A percentile compares a stretch with the other conserved stretches of the same genome.
Conservation (phyloP, 495 filamentous ascomycete genomes). For the Penicillium samsonianum region DNA sequence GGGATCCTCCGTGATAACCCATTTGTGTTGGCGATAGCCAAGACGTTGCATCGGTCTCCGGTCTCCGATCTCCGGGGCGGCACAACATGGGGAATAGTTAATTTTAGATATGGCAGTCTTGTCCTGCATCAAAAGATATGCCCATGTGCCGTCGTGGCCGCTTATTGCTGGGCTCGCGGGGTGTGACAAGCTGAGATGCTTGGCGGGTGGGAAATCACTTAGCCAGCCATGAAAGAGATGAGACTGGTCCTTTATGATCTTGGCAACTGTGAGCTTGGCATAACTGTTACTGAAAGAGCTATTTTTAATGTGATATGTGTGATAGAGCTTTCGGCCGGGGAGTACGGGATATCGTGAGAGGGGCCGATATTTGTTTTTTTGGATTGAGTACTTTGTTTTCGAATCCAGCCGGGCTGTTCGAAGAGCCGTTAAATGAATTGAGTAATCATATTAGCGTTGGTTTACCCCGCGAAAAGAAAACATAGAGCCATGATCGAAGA, state of each 20-base stretch:
- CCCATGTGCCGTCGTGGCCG: background rate
- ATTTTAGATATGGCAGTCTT: conserved; percentile 7
- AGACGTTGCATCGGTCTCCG: background rate
- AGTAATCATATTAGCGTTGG: background rate
- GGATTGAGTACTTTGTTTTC: background rate
- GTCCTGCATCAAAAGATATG: background rate
- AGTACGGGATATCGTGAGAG: background rate
- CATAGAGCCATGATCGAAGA: background rate
- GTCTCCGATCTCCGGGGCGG: too few species aligned
- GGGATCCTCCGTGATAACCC: conserved; percentile 1
- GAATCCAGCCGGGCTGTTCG: background rate
- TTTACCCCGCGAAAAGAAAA: background rate
- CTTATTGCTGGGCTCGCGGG: background rate
- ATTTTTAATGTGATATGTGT: conserved; percentile 14
- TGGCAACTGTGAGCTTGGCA: background rate
- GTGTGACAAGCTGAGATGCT: conserved; percentile 5
- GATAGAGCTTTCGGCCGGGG: conserved; percentile 2
- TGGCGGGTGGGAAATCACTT: conserved; percentile 11
- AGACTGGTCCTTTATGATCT: background rate
- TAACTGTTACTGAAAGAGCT: background rate
- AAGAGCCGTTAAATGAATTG: background rate
- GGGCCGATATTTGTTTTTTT: background rate
- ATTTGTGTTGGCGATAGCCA: conserved; percentile 6
- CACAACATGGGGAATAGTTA: background rate
- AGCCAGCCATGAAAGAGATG: background rate